Conservation (phyloP, 768 basidiomycete species). For the Pisolithus orientalis region DNA sequence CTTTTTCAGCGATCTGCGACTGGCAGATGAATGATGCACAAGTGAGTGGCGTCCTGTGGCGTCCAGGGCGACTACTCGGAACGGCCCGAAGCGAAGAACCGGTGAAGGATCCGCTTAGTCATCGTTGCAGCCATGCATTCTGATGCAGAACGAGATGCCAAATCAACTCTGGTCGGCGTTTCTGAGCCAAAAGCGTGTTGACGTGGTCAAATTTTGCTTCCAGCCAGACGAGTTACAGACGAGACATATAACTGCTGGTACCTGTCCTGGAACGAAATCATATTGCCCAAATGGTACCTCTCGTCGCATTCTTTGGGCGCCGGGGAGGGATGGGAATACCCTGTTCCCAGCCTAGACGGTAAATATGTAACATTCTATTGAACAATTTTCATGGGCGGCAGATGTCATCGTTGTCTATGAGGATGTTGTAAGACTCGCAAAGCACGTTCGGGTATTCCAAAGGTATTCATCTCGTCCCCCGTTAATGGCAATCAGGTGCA, state of each 20-base stretch:
- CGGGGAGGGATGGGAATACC: slow-evolving; percentile 69
- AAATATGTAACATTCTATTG: slow-evolving; percentile 17
- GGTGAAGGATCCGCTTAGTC: neutral
- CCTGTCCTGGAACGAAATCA: no score
- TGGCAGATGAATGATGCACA: no score
- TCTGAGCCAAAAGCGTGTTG: neutral
- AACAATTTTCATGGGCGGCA: slow-evolving; percentile 52
- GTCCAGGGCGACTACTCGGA: neutral
- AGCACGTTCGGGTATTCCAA: slow-evolving; percentile 58
- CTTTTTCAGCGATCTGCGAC: no score
- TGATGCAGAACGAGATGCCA: neutral
- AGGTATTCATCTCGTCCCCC: slow-evolving; percentile 33
- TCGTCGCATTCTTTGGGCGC: slow-evolving; percentile 39
- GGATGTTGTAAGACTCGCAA: slow-evolving; percentile 48
- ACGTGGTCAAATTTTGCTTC: neutral
- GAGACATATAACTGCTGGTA: slow-evolving; percentile 34
- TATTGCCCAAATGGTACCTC: slow-evolving; percentile 33
- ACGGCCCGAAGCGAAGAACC: neutral
- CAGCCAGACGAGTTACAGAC: slow-evolving; percentile 28
- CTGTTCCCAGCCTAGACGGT: slow-evolving; percentile 32
- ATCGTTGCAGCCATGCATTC: neutral
- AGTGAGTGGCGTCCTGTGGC: no score
- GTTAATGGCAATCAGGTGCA: slow-evolving; percentile 40
- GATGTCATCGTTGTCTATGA: slow-evolving; percentile 57
- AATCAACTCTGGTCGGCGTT: slow-evolving; percentile 29